Percentiles rank a stretch among this genome's conserved stretches.
Conservation (phyloP, 495 filamentous ascomycete species). For the Hyaloscypha finlandica region DNA sequence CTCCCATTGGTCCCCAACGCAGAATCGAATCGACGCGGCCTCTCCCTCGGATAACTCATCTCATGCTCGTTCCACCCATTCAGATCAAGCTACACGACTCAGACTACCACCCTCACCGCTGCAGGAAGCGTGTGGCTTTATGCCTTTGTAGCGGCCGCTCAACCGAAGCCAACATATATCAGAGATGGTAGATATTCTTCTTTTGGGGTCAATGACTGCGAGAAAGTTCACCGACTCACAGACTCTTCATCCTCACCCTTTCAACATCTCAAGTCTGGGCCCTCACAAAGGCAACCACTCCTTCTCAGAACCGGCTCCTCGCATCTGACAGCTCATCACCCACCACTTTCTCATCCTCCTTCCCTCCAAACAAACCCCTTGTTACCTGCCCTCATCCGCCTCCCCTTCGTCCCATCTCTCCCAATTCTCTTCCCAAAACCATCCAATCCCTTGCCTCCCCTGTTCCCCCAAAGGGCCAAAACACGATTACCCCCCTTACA, state of each 20-base stretch:
- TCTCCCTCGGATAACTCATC: constrained; percentile 9
- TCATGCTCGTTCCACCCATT: constrained; percentile 9
- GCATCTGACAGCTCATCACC: constrained; percentile 6
- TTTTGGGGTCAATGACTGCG: not conserved
- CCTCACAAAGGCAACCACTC: not conserved
- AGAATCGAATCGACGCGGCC: not conserved
- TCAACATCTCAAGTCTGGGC: not conserved
- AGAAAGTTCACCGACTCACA: not conserved
- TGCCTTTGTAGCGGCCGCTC: not conserved
- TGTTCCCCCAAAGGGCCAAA: not conserved
- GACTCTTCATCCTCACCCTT: no score
- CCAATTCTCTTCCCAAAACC: not conserved
- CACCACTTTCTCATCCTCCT: not conserved
- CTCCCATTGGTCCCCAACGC: constrained; percentile 9
- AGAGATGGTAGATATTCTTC: not conserved
- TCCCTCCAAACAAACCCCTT: not conserved
- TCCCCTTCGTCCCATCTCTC: not conserved
- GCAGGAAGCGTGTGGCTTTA: not conserved
- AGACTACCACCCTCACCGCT: not conserved
- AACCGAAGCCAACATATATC: not conserved
- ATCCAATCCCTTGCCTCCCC: no score
- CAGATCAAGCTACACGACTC: constrained; percentile 17
- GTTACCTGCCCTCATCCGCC: not conserved
- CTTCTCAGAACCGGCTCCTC: not conserved
- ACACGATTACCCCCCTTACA: not conserved